Conservation (phyloP, 2,329 filamentous ascomycete species). For the Cercospora sp. region DNA sequence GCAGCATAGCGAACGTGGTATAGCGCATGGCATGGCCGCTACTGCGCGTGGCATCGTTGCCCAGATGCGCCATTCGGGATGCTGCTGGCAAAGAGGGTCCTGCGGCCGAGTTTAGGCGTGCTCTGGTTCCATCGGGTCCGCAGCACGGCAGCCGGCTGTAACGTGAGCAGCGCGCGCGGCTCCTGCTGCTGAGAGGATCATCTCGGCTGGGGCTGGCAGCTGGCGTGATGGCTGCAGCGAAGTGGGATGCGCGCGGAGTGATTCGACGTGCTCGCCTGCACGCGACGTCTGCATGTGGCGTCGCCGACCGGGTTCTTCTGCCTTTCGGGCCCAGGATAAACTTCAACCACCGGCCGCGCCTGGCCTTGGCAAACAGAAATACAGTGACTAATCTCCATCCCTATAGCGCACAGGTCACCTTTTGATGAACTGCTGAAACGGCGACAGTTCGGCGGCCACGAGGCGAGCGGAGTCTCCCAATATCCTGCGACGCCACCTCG, state of each 20-base stretch:
- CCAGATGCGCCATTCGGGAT: slow-evolving; percentile 11
- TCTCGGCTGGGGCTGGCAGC: neutral
- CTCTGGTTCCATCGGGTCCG: neutral
- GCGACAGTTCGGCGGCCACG: neutral
- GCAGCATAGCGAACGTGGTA: neutral
- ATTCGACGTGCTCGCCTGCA: slow-evolving; percentile 3
- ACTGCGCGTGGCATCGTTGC: slow-evolving; percentile 14
- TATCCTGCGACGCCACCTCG: neutral
- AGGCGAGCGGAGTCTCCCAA: neutral
- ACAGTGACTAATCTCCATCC: neutral
- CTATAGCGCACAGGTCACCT: neutral
- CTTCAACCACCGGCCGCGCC: neutral
- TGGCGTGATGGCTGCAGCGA: neutral
- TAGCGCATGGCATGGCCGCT: slow-evolving; percentile 7
- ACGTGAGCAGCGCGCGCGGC: neutral
- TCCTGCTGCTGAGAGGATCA: neutral
- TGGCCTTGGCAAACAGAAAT: neutral
- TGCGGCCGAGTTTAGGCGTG: neutral
- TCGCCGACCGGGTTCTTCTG: slow-evolving; percentile 1
- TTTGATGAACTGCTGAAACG: neutral
- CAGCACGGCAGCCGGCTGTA: neutral
- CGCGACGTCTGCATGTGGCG: neutral
- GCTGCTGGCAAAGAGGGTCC: slow-evolving; percentile 1
- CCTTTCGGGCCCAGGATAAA: neutral
- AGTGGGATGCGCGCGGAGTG: neutral